Base-by-base conservation (phyloP, 495 filamentous ascomycete genomes). In the Aspergillus homomorphus region DNA sequence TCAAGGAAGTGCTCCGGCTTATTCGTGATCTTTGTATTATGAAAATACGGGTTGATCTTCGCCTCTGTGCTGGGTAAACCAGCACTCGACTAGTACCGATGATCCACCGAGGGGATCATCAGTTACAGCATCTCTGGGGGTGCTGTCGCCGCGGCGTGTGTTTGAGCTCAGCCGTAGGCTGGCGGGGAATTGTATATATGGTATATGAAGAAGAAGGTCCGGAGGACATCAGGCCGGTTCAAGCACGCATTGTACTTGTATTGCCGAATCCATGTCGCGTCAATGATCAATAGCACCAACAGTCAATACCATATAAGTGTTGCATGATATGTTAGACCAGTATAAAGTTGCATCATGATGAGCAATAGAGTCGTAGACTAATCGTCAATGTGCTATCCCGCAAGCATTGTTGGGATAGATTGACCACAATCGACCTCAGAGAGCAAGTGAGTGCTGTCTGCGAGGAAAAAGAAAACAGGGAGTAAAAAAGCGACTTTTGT, bases 1-100 rank as follows among this genome's bases (percentile, higher is more conserved):
- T 87, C 84, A 87, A 86, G 86, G 82, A 84, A 84, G 79, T 80
- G 89, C 91, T 93, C 91, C 91, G 90, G 91, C 91, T 96, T 94
- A 96, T 91, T 94, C 85, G 89, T 83, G 87, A 86, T 87, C 88
- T 70, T n/a, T 62, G 45, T 38, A 62, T 60, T 45, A 53, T 54
- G 49, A 65, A 3, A 51, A 18, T 57, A 62, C 56, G 58, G 58
- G 56, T 75, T 68, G 21, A 69, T 84, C 74, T 85, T 74, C 80
- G 83, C 83, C 80, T 75, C 33, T 68, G 70, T 76, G 72, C 73
- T 64, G 62, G 58, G 38, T 55, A 12, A 38, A 38, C 33, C 33
- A 38, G 71, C 74, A 74, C 68, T 69, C 68, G 74, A 78, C 72
- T 77, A 73, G 59, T 85, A 84, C 77, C 79, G 79, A 79, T 59